Evolutionary conservation across 345 rosid genomes (phyloP), one percentile per base, ranked within the genome.

Genomic region (Limnanthes douglasii): DNA sequence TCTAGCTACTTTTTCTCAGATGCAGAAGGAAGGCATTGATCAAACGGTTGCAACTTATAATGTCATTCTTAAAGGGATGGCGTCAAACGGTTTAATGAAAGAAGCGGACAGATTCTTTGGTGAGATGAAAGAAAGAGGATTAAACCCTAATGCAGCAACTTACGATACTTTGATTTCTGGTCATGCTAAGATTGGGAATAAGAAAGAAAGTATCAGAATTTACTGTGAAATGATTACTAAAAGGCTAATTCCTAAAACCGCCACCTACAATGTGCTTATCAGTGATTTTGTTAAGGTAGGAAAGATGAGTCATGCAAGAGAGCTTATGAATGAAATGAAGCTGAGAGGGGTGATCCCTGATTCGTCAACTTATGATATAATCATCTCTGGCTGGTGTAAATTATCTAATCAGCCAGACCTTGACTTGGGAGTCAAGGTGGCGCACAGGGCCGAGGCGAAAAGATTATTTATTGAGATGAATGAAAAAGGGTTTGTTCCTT

Each of bases 211-310:
- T 23, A 53, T 78, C 49, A 69, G 32, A 42, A 21, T 69, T 21
- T 83, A 78, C 23, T 83, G 79, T 59, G 73, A 83, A 55, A 83
- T 83, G 97, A 65, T 82, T 29, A 34, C 66, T 6, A 61, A 69
- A 60, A 78, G 94, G 41, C 70, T 73, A 46, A 61, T 83, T 34
- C 97, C 86, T 1, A 66, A 60, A 63, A 69, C 72, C 37, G 37
- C 86, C 62, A 78, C 93, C 34, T 88, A 70, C 35, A 83, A 88
- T 41, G 69, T 74, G 41, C 81, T 83, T 12, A 79, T 88, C 34
- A 50, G 50, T 34, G 66, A 61, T 39, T 72, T 83, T 58, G 61
- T 75, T 22, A 70, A 60, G 56, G 64, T 20, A 29, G 83, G 86
- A 46, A 73, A 71, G 60, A 73, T 88, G 93, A 59, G 51, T 33